phyloP scores from a whole-genome alignment of 306 rosid species.

The Cicer cuneatum region DNA sequence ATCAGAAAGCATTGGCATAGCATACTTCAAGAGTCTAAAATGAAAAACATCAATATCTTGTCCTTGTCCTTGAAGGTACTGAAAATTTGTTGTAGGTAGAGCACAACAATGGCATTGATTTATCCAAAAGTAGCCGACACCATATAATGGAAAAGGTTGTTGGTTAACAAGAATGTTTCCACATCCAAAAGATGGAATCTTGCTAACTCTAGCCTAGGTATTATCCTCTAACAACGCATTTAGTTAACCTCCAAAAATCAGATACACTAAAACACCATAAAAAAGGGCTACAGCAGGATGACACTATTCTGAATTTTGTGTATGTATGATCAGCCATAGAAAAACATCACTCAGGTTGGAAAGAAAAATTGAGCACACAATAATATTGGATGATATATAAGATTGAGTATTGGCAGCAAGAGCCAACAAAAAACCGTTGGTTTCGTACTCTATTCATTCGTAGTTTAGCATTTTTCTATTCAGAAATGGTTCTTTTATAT shows the following conservation, averaged over 20 bases:
- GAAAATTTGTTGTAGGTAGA: constrained; percentile 15
- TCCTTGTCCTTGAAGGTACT: constrained; percentile 16
- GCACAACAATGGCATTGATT: neutral
- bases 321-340: neutral
- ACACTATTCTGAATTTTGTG: neutral
- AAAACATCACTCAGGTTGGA: neutral
- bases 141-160: constrained; percentile 27
- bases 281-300: neutral
- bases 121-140: constrained; percentile 16
- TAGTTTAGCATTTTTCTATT: neutral
- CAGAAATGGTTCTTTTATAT: neutral
- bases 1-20: constrained; percentile 31
- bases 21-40: constrained; percentile 9
- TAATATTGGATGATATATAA: neutral
- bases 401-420: constrained; percentile 4
- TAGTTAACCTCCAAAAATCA: constrained; percentile 31
- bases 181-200: constrained; percentile 3
- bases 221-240: constrained; percentile 9
- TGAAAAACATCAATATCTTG: constrained; percentile 23
- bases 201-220: neutral
- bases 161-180: constrained; percentile 21
- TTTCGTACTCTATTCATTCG: too few species aligned
- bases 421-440: neutral
- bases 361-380: neutral
- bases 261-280: neutral